phyloP scores from a whole-genome alignment of 495 filamentous ascomycete species.

The Aspergillus haitiensis region DNA sequence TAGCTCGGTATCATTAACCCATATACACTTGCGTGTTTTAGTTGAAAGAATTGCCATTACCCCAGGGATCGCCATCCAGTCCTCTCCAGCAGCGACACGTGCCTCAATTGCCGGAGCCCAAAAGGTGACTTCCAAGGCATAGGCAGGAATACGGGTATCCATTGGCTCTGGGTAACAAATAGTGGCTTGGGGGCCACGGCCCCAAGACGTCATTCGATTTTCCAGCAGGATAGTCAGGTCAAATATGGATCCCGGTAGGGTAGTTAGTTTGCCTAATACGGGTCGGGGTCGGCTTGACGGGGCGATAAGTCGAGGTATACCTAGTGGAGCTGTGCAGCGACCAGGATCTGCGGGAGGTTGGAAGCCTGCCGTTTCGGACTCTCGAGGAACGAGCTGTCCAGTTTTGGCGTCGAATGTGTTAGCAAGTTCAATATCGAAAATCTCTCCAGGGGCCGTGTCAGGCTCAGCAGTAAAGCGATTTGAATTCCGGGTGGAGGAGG shows the following conservation, averaged over 20 bases:
- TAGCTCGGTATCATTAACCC: slow-evolving; percentile 66
- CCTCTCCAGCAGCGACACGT: slow-evolving; percentile 52
- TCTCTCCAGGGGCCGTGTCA: slow-evolving; percentile 15
- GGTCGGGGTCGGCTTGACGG: slow-evolving; percentile 41
- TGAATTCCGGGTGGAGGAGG: slow-evolving; percentile 18
- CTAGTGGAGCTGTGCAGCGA: slow-evolving; percentile 6
- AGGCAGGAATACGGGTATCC: slow-evolving; percentile 74
- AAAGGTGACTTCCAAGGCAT: slow-evolving; percentile 74
- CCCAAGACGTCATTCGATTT: slow-evolving; percentile 69
- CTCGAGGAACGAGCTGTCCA: slow-evolving; percentile 37
- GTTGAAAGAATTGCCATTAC: slow-evolving; percentile 69
- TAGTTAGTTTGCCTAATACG: slow-evolving; percentile 46
- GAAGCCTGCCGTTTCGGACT: slow-evolving; percentile 22
- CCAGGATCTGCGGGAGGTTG: slow-evolving; percentile 23
- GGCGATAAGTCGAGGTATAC: slow-evolving; percentile 9
- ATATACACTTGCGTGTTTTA: slow-evolving; percentile 67
- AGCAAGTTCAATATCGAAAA: slow-evolving; percentile 39
- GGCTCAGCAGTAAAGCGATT: slow-evolving; percentile 7
- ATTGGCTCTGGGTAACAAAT: slow-evolving; percentile 55
- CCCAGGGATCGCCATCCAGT: slow-evolving; percentile 55
- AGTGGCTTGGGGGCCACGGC: slow-evolving; percentile 62
- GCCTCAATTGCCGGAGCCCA: slow-evolving; percentile 64
- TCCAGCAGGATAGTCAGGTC: slow-evolving; percentile 63
- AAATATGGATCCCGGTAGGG: slow-evolving; percentile 45
- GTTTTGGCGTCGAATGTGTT: slow-evolving; percentile 47